Evolutionary conservation across 1,284 basidiomycete genomes (phyloP), one percentile per base, ranked within the genome.

Genomic region (Phlebopus sp.): DNA sequence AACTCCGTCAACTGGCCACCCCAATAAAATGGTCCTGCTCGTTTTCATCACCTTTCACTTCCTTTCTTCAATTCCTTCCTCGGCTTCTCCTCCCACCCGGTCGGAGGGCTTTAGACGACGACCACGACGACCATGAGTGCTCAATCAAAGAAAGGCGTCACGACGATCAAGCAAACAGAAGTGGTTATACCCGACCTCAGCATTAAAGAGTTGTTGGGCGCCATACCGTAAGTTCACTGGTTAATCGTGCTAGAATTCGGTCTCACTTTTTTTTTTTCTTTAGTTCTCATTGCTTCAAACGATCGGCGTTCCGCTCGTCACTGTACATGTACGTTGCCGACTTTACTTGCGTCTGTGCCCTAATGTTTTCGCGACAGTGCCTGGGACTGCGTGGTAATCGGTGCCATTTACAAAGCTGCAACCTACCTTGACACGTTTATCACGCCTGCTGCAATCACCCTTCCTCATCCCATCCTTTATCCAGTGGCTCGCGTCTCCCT

Each of bases 241-340:
- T 23, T 40, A 18, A 19, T 23, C 39, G 47, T 38, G 31, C 34
- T 29, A 17, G 11, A 21, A 18, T 46, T n/a, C 15, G 29, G 34
- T 36, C 21, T 25, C 42, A 42, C 37, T 15, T 5, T 37, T 13
- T 19, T 17, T 19, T 17, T 44, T n/a, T 47, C 51, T 36, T 19
- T 57, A 93, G 93, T 10, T 67, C 88, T 5, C 93, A 96, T 72
- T 98, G 96, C 75, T 93, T 87, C 72, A 79, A 97, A 74, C 90
- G 97, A 55, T 96, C 92, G 1, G 87, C 92, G 1, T 58, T 96
- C 63, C 78, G 78, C 64, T 96, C 94, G 19, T 85, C 81, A n/a
- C 59, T 79, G 51, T 97, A 97, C 69, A 74, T 97, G 87, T 90
- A 59, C 54, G 78, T 71, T 25, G 8, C 21, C 53, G 38, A 49